Evolutionary conservation across 192 early-diverging fungal genomes (phyloP), one percentile per base, ranked within the genome.

Genomic region (Dissophora globulifera): DNA sequence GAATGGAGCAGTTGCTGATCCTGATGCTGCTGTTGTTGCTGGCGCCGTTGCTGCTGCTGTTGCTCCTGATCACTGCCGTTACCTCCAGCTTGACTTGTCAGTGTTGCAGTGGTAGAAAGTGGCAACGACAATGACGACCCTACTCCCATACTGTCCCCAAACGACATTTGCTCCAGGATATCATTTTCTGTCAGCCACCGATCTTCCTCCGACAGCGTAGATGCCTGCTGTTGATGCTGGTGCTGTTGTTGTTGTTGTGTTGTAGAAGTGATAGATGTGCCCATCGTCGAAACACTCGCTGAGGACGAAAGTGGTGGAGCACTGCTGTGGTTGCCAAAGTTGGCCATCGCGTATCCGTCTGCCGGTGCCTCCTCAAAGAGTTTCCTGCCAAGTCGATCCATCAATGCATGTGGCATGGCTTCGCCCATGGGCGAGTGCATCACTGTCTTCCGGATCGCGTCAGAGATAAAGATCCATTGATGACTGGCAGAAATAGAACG

Each of bases 391-490:
- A 93, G 82, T 50, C 82, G 84, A 26, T 95, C 92, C 49, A 92
- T 80, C 15, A 92, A 64, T 0, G 93, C 87, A 53, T 71, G 69
- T 3, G 88, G 82, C 17, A 79, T 83, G 30, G 74, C 82, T 43
- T 84, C 83, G 4, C 78, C 68, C 62, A 70, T 79, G 4, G 79
- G 65, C 11, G 79, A 74, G 12, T 64, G 53, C 59, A 72, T 72
- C 30, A 80, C 82, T 22, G 90, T 79, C 7, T 88, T 84, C 30
- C 94, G 93, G 22, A 93, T 83, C 4, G 93, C 93, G 50, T 97
- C 94, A 2, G 88, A 87, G 50, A 96, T 91, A 62, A 97, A 97
- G 15, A 97, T 93, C 96, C 96, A 97, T 84, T 97, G 93, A 61
- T 95, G 93, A 41, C 92, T 93, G 51, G 7, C 35, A 38, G 6